phyloP scores from a whole-genome alignment of 768 basidiomycete species.

The Amanita rimosa region DNA sequence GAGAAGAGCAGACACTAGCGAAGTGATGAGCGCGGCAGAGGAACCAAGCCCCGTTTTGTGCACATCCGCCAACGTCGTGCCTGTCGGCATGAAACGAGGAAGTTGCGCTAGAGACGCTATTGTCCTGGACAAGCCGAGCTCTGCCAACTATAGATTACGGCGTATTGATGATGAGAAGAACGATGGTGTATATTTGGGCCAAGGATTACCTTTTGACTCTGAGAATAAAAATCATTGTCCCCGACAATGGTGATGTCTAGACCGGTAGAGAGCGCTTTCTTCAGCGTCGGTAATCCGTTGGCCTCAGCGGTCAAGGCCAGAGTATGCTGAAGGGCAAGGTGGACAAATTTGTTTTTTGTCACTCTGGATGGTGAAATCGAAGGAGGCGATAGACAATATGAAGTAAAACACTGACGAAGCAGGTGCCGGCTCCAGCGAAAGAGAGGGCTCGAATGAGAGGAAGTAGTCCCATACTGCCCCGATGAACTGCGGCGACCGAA shows the following conservation, averaged over 20 bases:
- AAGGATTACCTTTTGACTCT: constrained; percentile 61
- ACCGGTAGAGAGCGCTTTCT: constrained; percentile 33
- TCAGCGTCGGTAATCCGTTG: constrained; percentile 30
- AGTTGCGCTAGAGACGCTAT: constrained; percentile 55
- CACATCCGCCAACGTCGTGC: constrained; percentile 63
- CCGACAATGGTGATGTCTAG: constrained; percentile 78
- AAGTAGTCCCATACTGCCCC: constrained; percentile 68
- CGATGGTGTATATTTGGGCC: neutral
- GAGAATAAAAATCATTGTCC: constrained; percentile 98
- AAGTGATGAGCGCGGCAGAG: constrained; percentile 94
- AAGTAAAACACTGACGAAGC: constrained; percentile 24
- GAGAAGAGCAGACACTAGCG: constrained; percentile 78
- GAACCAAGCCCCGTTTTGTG: constrained; percentile 99
- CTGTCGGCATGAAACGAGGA: constrained; percentile 65
- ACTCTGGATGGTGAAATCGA: neutral
- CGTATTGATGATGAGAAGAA: neutral
- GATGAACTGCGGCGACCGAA: constrained; percentile 88
- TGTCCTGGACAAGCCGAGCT: constrained; percentile 48
- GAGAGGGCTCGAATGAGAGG: constrained; percentile 28
- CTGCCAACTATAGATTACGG: constrained; percentile 39
- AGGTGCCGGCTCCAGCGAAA: constrained; percentile 20
- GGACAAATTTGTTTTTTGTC: constrained; percentile 83
- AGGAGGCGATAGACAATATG: neutral
- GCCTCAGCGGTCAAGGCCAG: constrained; percentile 57
- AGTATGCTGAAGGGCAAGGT: constrained; percentile 76